phyloP scores from a whole-genome alignment of 2,329 filamentous ascomycete genomes.

The Dothideomycetidae sp. region DNA sequence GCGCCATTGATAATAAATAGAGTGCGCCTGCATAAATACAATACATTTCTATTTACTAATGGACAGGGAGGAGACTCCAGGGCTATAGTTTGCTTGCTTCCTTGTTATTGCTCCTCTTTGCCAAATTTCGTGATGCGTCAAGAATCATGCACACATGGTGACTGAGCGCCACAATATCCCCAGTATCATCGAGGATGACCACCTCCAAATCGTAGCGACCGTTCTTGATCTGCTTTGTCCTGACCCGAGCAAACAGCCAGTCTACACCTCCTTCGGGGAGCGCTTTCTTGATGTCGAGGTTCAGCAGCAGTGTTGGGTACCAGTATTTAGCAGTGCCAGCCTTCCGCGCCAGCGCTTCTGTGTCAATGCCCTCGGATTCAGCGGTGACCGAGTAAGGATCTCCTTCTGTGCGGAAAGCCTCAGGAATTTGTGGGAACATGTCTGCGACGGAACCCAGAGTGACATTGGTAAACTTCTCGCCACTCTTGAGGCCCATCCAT shows the following conservation, averaged over 20 bases:
- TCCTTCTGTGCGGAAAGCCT: slow-evolving; percentile 27
- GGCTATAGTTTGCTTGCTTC: slow-evolving; percentile 10
- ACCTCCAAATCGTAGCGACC: slow-evolving; percentile 65
- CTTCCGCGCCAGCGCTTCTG: slow-evolving; percentile 16
- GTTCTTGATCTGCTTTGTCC: slow-evolving; percentile 52
- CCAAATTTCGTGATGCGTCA: slow-evolving; percentile 48
- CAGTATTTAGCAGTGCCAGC: slow-evolving; percentile 36
- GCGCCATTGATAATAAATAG: too few relatives aligned
- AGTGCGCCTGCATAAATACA: too few relatives aligned
- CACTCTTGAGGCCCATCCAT: slow-evolving; percentile 50
- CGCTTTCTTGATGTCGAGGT: slow-evolving; percentile 61
- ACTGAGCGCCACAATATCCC: slow-evolving; percentile 52
- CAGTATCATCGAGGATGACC: slow-evolving; percentile 46
- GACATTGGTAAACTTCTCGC: slow-evolving; percentile 50
- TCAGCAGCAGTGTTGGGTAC: slow-evolving; percentile 65
- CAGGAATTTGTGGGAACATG: slow-evolving; percentile 52
- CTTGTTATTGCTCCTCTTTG: slow-evolving; percentile 29
- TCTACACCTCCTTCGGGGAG: slow-evolving; percentile 54
- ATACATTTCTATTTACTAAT: too few relatives aligned
- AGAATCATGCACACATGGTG: slow-evolving; percentile 54
- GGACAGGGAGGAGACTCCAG: too few relatives aligned
- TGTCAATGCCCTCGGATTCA: slow-evolving; percentile 16
- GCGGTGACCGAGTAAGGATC: slow-evolving; percentile 23
- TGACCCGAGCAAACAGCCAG: slow-evolving; percentile 55
- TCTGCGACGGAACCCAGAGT: slow-evolving; percentile 53